phyloP scores from a whole-genome alignment of 2,329 filamentous ascomycete species.

The Penicillium sclerotigenum region DNA sequence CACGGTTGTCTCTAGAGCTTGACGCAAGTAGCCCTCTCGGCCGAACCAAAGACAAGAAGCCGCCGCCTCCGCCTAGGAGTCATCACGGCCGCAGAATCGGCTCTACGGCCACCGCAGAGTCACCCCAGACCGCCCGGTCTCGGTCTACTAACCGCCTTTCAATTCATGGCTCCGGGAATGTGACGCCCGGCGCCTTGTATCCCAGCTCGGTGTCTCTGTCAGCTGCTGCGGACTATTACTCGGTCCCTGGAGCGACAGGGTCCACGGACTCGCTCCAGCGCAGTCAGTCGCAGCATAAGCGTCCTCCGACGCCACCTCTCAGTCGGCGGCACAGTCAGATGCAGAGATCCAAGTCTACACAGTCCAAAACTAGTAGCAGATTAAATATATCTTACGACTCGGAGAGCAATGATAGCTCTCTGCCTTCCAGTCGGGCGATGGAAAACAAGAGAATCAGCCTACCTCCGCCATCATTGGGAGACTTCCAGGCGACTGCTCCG shows the following conservation, averaged over 20 bases:
- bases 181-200: slow-evolving; percentile 17
- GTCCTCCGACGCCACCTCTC: slow-evolving; percentile 49
- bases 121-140: slow-evolving; percentile 23
- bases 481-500: slow-evolving; percentile 4
- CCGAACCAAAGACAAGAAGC: slow-evolving; percentile 58
- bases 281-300: slow-evolving; percentile 38
- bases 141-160: slow-evolving; percentile 28
- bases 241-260: slow-evolving; percentile 8
- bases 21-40: slow-evolving; percentile 46
- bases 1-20: slow-evolving; percentile 53
- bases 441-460: slow-evolving; percentile 22
- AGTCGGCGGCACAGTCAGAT: slow-evolving; percentile 49
- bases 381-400: slow-evolving; percentile 45
- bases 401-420: slow-evolving; percentile 36
- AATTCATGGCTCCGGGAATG: slow-evolving; percentile 25
- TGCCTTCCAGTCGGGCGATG: slow-evolving; percentile 20
- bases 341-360: slow-evolving; percentile 35
- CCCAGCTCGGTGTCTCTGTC: slow-evolving; percentile 47
- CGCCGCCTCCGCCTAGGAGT: slow-evolving; percentile 68
- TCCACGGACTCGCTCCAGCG: slow-evolving; percentile 28
- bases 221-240: slow-evolving; percentile 47
- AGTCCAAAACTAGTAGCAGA: slow-evolving; percentile 34
- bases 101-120: slow-evolving; percentile 30
- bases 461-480: slow-evolving; percentile 17
- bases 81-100: slow-evolving; percentile 74